These are phyloP conservation scores for Ophiostoma piceae DNA, from an alignment of 2,329 filamentous ascomycete genomes.

Conservation along the genomic window DNA sequence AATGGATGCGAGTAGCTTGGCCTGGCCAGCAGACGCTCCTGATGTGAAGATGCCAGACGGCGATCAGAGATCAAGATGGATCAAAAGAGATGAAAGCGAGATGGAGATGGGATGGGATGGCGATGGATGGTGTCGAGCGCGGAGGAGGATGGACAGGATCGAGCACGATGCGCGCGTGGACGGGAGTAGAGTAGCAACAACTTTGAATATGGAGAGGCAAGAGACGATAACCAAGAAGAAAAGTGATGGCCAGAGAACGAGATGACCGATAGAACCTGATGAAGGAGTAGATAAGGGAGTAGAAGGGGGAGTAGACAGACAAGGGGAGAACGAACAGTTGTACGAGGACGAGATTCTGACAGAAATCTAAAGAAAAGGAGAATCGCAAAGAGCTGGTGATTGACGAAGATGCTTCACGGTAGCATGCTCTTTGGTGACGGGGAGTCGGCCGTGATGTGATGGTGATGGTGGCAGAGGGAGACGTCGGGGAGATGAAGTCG, in stretches of 20 bases:
- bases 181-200: not conserved
- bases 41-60: not conserved
- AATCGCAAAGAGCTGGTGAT: conserved; percentile 4
- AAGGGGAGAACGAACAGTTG: conserved; percentile 26
- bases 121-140: not conserved
- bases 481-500: not conserved
- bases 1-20: conserved; percentile 19
- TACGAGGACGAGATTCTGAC: conserved; percentile 6
- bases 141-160: not conserved
- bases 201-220: not conserved
- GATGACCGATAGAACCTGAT: conserved; percentile 28
- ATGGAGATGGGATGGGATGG: not conserved
- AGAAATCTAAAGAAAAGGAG: conserved; percentile 12
- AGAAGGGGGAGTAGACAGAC: conserved; percentile 25
- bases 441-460: not conserved
- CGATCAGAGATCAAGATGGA: not conserved
- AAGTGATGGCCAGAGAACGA: conserved; percentile 22
- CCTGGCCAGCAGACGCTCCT: conserved; percentile 8
- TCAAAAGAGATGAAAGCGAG: not conserved
- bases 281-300: conserved; percentile 34
- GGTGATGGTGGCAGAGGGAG: conserved; percentile 15
- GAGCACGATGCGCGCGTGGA: not conserved
- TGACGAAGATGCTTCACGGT: conserved; percentile 2
- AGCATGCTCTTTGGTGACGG: conserved; percentile 5
- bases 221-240: not conserved